Base-by-base conservation (phyloP, 192 early-diverging fungal genomes). In the Coemansia sp. region DNA sequence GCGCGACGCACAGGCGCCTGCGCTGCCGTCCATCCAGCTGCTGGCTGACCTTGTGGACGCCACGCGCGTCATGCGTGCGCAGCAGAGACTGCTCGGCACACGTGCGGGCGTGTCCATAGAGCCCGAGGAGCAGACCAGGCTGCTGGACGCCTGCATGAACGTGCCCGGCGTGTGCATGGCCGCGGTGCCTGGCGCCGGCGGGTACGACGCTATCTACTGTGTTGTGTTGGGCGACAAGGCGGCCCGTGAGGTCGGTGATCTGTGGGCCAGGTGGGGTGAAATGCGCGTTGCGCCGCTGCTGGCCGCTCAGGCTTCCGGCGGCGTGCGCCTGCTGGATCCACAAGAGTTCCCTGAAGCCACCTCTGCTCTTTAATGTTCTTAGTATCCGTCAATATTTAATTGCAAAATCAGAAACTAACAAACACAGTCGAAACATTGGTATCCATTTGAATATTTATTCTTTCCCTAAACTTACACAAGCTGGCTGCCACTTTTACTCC, bases 121-220 rank as follows among this genome's bases (percentile, higher is more conserved):
- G 61, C 97, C 97, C 0, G 64, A 70, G 1, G 82, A 87, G 60
- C 97, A 99, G 64, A 95, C 94, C 3, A 55, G 80, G 7, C 72
- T 99, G 41, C 67, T 99, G 27, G 90, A 98, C 73, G 86, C 87
- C 3, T 94, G 90, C 62, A 80, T 87, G 62, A 55, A 71, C 6
- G 77, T 89, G 4, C 85, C 90, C 41, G 97, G 97, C 44, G 87
- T 93, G 9, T 61, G 96, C 17, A 88, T 94, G 85, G 89, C 92
- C 15, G 95, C 93, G 19, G 94, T 99, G 4, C 97, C 97, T 18
- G 97, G 97, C 46, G 94, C 96, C 49, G 97, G 97, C 40, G 97
- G 97, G 5, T 98, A 85, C 54, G 97, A 99, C 71, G 97, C 97
- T 8, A 97, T 99, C 58, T 96, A 93, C 66, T 93, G 91, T 55